Conservation (phyloP, 306 rosid genomes). For the Pyrus communis region DNA sequence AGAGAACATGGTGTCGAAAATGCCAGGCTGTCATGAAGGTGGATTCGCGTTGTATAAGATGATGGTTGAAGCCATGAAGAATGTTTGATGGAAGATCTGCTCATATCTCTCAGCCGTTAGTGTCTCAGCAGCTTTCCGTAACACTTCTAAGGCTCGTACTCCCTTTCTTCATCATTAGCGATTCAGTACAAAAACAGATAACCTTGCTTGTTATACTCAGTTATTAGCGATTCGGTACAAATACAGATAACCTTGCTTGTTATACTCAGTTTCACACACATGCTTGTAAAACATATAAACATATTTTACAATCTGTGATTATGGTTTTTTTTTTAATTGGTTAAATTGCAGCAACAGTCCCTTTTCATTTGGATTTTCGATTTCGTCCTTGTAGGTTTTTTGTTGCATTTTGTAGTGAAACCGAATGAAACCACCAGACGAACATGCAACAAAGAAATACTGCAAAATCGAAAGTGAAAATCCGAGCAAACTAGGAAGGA, state of each 20-base stretch:
- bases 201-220: not conserved
- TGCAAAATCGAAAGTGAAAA: too few relatives aligned
- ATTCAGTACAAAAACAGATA: not conserved
- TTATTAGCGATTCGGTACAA: not conserved
- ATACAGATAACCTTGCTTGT: not conserved
- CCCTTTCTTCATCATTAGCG: not conserved
- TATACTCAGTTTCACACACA: not conserved
- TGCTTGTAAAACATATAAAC: not conserved
- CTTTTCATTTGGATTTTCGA: too few relatives aligned
- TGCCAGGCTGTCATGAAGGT: slow-evolving; percentile 98
- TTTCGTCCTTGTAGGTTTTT: too few relatives aligned
- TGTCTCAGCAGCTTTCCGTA: slow-evolving; percentile 4
- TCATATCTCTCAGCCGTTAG: not conserved
- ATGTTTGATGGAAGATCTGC: slow-evolving; percentile 27
- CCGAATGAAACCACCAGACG: too few relatives aligned
- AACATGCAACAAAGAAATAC: too few relatives aligned
- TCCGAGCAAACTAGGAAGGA: not conserved
- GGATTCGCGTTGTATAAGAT: slow-evolving; percentile 69
- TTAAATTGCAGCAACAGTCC: too few relatives aligned
- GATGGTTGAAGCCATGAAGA: slow-evolving; percentile 55
- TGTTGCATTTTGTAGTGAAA: too few relatives aligned
- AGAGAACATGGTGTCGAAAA: slow-evolving; percentile 61
- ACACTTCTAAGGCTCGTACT: not conserved
- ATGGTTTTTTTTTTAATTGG: too few relatives aligned
- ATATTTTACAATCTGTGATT: too few relatives aligned